Conservation (phyloP, 1,284 basidiomycete species). For the Moniliella sp. region DNA sequence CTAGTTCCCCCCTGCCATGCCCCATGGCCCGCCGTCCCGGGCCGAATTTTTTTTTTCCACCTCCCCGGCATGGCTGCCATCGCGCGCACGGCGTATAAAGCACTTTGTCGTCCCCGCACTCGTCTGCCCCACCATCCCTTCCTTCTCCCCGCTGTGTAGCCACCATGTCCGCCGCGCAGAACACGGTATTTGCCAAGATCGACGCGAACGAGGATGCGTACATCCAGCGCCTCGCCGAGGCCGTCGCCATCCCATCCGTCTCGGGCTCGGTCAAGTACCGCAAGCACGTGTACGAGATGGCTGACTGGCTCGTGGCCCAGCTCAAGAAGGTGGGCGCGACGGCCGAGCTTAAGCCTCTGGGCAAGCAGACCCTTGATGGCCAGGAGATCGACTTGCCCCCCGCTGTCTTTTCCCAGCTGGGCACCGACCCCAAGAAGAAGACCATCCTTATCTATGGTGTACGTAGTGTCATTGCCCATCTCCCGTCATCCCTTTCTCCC, state of each 20-base stretch:
- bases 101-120: too few relatives aligned
- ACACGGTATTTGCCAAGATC: too few relatives aligned
- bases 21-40: too few relatives aligned
- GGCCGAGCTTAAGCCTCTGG: slow-evolving; percentile 35
- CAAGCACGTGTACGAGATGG: slow-evolving; percentile 27
- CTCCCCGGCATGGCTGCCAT: too few relatives aligned
- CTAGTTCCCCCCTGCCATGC: too few relatives aligned
- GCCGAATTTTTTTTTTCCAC: too few relatives aligned
- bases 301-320: slow-evolving; percentile 23
- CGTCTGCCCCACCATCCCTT: too few relatives aligned
- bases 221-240: slow-evolving; percentile 22
- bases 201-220: slow-evolving; percentile 22
- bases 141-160: too few relatives aligned
- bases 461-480: neutral
- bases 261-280: slow-evolving; percentile 30
- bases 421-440: slow-evolving; percentile 63
- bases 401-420: slow-evolving; percentile 53
- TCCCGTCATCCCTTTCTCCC: too few relatives aligned
- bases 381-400: slow-evolving; percentile 58
- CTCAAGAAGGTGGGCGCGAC: slow-evolving; percentile 23
- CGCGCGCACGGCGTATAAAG: too few relatives aligned
- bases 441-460: slow-evolving; percentile 65
- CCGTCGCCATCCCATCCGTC: slow-evolving; percentile 30
- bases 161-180: too few relatives aligned
- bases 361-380: slow-evolving; percentile 62